phyloP scores from a whole-genome alignment of 345 rosid genomes.

The Stellera chamaejasme region DNA sequence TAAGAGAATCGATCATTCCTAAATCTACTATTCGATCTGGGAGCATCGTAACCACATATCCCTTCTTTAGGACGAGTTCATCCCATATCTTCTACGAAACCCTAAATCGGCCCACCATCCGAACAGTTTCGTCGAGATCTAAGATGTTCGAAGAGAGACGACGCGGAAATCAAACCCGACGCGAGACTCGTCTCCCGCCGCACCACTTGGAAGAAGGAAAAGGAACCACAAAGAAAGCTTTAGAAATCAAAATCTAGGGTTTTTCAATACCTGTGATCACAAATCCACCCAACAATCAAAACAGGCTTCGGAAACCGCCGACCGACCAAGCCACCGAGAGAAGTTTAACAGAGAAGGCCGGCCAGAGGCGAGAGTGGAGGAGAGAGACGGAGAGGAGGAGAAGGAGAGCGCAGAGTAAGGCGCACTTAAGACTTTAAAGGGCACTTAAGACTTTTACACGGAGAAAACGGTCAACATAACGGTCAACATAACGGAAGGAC shows the following conservation, averaged over 20 bases:
- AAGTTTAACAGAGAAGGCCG: conserved; percentile 8
- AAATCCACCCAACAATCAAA: conserved; percentile 3
- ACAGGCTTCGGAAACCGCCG: conserved; percentile 13
- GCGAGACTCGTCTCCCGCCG: conserved; percentile 3
- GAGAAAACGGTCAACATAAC: too few species aligned
- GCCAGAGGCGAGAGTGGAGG: too few species aligned
- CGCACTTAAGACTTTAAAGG: too few species aligned
- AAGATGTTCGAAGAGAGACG: not conserved
- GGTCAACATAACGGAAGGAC: too few species aligned
- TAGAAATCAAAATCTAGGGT: conserved; percentile 28
- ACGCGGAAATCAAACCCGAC: not conserved
- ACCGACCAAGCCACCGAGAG: conserved; percentile 9
- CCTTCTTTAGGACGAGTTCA: conserved; percentile 1
- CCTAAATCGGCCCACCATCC: conserved; percentile 6
- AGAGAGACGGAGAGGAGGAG: too few species aligned
- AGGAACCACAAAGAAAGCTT: conserved; percentile 26
- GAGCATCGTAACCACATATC: conserved; percentile 7
- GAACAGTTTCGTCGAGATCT: conserved; percentile 11
- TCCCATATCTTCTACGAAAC: not conserved
- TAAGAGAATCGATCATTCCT: conserved; percentile 2
- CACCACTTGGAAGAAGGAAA: conserved; percentile 5
- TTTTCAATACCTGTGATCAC: conserved; percentile 24
- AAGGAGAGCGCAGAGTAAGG: too few species aligned
- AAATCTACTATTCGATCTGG: conserved; percentile 6
- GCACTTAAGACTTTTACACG: too few species aligned